These are phyloP conservation scores for Leccinum aurantiacum DNA, from an alignment of 768 basidiomycete genomes.

Conservation along the genomic window DNA sequence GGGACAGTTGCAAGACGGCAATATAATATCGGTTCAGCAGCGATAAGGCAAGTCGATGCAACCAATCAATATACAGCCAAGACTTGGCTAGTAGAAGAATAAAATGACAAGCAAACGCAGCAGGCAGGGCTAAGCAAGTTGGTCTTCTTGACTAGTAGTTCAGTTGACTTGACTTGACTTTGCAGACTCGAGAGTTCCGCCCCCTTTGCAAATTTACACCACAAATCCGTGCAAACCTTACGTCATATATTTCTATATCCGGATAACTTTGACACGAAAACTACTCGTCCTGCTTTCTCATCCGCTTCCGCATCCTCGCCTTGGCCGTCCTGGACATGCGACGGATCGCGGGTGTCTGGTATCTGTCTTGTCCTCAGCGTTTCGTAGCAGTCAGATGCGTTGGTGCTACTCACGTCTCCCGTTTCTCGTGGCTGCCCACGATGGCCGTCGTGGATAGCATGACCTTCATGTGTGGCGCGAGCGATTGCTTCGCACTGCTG, in stretches of 20 bases:
- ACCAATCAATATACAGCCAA: constrained; percentile 19
- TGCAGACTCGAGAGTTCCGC: not conserved
- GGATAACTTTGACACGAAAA: constrained; percentile 19
- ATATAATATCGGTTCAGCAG: constrained; percentile 19
- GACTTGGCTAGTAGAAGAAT: constrained; percentile 14
- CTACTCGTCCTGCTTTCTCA: constrained; percentile 30
- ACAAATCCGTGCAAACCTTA: constrained; percentile 23
- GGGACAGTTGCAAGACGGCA: constrained; percentile 18
- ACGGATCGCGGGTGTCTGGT: constrained; percentile 54
- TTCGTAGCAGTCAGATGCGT: not conserved
- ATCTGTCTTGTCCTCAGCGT: constrained; percentile 39
- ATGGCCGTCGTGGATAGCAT: constrained; percentile 54
- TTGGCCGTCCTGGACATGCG: constrained; percentile 60
- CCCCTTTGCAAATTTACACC: constrained; percentile 15
- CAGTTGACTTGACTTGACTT: constrained; percentile 1
- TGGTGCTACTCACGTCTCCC: constrained; percentile 35
- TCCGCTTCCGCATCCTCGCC: constrained; percentile 48
- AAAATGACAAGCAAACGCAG: constrained; percentile 8
- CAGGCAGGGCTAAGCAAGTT: not conserved
- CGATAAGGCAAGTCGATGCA: constrained; percentile 25
- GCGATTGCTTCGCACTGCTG: constrained; percentile 51
- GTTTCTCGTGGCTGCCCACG: constrained; percentile 37
- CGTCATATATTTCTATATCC: constrained; percentile 18
- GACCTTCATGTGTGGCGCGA: constrained; percentile 69
- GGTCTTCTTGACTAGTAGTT: not conserved